These are phyloP conservation scores for Cryptosporidium ubiquitum DNA, from an alignment of 169 alveolate species.

Conservation along the genomic window DNA sequence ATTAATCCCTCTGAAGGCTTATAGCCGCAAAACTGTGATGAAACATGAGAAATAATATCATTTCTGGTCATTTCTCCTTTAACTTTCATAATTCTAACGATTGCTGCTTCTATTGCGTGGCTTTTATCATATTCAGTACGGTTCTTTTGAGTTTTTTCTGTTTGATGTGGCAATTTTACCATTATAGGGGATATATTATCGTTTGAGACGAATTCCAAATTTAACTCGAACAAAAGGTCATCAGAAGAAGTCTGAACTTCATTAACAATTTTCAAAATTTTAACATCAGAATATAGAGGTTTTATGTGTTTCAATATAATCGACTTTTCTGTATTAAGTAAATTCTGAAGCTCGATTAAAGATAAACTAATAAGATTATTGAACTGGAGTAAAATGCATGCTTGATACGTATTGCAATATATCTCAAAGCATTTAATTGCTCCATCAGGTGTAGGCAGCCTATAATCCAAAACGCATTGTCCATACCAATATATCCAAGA, in stretches of 20 bases:
- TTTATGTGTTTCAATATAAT: constrained; percentile 24
- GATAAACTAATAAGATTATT: constrained; percentile 68
- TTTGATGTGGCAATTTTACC: constrained; percentile 73
- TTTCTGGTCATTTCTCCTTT: constrained; percentile 77
- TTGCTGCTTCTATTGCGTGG: constrained; percentile 92
- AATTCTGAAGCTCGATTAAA: constrained; percentile 3
- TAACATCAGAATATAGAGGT: constrained; percentile 19
- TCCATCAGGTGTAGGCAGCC: constrained; percentile 7
- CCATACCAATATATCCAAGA: constrained; percentile 88
- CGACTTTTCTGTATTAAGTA: constrained; percentile 24
- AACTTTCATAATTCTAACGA: constrained; percentile 91
- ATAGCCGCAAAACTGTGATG: constrained; percentile 12
- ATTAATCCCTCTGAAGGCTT: background rate
- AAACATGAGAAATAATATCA: constrained; percentile 76
- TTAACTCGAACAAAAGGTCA: background rate
- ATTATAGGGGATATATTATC: background rate
- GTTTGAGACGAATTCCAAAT: background rate
- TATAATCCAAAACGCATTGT: constrained; percentile 69
- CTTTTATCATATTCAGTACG: constrained; percentile 87
- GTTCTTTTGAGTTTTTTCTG: constrained; percentile 74
- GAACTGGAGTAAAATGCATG: constrained; percentile 82
- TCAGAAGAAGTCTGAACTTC: background rate
- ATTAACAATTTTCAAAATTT: background rate
- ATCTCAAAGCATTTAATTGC: constrained; percentile 74
- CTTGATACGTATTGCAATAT: constrained; percentile 81